phyloP scores from a whole-genome alignment of 2,329 filamentous ascomycete species.

The Penicillium hesseltinei region DNA sequence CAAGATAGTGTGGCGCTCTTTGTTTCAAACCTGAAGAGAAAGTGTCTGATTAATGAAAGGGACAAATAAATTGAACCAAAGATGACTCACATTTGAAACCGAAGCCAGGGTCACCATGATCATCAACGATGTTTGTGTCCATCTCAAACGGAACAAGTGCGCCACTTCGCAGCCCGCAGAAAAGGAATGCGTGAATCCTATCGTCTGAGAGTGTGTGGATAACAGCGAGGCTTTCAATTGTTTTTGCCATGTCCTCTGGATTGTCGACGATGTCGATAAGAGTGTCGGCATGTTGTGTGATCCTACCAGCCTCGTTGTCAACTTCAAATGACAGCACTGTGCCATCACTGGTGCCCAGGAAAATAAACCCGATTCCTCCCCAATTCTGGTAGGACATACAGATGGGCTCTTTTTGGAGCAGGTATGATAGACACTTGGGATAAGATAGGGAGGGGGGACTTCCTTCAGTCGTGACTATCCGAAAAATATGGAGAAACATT shows the following conservation, averaged over 20 bases:
- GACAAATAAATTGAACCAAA: background rate
- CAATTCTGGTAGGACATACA: conserved; percentile 35
- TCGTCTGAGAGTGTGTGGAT: conserved; percentile 22
- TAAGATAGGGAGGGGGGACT: conserved; percentile 21
- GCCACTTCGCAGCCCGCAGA: conserved; percentile 50
- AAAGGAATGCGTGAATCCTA: conserved; percentile 25
- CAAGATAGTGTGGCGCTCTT: conserved; percentile 30
- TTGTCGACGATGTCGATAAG: conserved; percentile 24
- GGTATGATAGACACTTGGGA: conserved; percentile 20
- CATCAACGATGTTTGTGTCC: background rate
- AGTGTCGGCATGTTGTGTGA: conserved; percentile 26
- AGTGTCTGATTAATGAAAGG: background rate
- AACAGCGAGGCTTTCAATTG: conserved; percentile 36
- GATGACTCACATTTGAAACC: conserved; percentile 29
- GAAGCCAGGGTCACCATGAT: conserved; percentile 6
- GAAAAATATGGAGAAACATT: conserved; percentile 31
- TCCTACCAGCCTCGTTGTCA: conserved; percentile 10
- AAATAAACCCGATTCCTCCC: conserved; percentile 29
- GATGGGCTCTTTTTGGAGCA: conserved; percentile 37
- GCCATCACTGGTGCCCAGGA: conserved; percentile 43
- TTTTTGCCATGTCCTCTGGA: conserved; percentile 32
- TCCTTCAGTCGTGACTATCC: conserved; percentile 17
- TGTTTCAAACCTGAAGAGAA: conserved; percentile 33
- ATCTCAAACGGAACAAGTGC: conserved; percentile 41
- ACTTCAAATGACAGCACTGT: conserved; percentile 35